A percentile compares a stretch with the other conserved stretches of the same genome.
These are phyloP conservation scores for Aspergillus sp. DNA, from an alignment of 2,329 filamentous ascomycete genomes.

Conservation along the genomic window DNA sequence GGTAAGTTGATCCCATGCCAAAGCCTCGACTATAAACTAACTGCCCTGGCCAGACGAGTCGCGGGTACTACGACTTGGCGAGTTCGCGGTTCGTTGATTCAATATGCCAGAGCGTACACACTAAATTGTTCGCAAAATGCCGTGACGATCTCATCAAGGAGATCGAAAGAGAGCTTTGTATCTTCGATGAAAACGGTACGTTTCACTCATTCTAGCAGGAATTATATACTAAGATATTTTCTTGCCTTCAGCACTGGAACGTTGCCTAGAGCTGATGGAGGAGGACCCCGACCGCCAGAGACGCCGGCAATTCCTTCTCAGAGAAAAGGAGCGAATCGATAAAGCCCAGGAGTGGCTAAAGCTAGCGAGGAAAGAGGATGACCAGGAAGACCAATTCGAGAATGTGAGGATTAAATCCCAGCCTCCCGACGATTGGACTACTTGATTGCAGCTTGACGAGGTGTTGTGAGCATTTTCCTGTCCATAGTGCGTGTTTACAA, in stretches of 20 bases:
- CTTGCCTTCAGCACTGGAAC: constrained; percentile 30
- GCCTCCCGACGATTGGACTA: constrained; percentile 10
- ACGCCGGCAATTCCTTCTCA: constrained; percentile 31
- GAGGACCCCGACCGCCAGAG: constrained; percentile 39
- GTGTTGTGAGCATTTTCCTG: not conserved
- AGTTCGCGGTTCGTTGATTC: constrained; percentile 42
- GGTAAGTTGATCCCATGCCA: constrained; percentile 29
- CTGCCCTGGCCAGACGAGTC: constrained; percentile 29
- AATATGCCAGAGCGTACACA: constrained; percentile 40
- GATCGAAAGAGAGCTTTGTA: constrained; percentile 34
- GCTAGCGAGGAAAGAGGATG: constrained; percentile 18
- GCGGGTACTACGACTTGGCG: constrained; percentile 44
- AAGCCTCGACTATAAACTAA: constrained; percentile 5
- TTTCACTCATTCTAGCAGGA: not conserved
- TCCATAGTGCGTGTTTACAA: not conserved
- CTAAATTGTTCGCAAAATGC: constrained; percentile 40
- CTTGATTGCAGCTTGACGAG: not conserved
- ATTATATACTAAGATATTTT: not conserved
- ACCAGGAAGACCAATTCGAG: constrained; percentile 9
- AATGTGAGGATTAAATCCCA: constrained; percentile 14
- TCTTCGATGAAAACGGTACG: constrained; percentile 35
- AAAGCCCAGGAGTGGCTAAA: constrained; percentile 38
- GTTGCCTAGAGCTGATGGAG: constrained; percentile 40
- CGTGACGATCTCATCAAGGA: constrained; percentile 32
- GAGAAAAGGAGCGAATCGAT: constrained; percentile 36